These are phyloP conservation scores for Melastoma malabathricum DNA, from an alignment of 345 rosid genomes.

Conservation along the genomic window DNA sequence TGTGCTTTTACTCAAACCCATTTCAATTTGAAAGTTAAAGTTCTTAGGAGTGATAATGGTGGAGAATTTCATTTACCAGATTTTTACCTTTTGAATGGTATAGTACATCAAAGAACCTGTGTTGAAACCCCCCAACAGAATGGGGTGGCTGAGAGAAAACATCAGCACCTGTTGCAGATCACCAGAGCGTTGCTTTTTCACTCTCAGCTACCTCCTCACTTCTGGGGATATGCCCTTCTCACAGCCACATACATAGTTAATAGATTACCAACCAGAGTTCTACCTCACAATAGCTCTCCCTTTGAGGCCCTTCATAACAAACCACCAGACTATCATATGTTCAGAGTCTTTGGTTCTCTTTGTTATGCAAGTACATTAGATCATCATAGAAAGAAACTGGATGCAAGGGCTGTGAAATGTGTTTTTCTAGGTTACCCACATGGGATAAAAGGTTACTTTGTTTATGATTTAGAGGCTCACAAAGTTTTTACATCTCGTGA, in stretches of 20 bases:
- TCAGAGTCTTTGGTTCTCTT: neutral
- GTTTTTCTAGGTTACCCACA: conserved; percentile 5
- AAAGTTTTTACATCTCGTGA: neutral
- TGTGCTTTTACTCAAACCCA: neutral
- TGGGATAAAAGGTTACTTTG: neutral
- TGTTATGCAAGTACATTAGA: neutral
- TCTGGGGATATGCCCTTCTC: no score
- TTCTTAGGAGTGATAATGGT: no score
- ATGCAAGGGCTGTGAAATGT: neutral
- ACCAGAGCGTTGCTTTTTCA: no score
- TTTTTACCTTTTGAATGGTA: no score
- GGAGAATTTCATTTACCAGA: no score
- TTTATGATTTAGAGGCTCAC: neutral
- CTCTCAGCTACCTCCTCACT: no score
- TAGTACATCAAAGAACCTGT: no score
- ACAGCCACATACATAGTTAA: no score
- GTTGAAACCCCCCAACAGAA: no score
- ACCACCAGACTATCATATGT: neutral
- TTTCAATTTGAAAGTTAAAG: neutral
- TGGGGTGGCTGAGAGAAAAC: conserved; percentile 1
- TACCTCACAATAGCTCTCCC: neutral
- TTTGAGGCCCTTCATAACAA: neutral
- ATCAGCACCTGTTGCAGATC: no score
- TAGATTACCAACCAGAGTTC: no score
- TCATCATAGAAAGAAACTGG: neutral